Percentiles rank a stretch among this genome's conserved stretches.
These are phyloP conservation scores for Tulasnella sp. DNA, from an alignment of 768 basidiomycete genomes.

Conservation along the genomic window DNA sequence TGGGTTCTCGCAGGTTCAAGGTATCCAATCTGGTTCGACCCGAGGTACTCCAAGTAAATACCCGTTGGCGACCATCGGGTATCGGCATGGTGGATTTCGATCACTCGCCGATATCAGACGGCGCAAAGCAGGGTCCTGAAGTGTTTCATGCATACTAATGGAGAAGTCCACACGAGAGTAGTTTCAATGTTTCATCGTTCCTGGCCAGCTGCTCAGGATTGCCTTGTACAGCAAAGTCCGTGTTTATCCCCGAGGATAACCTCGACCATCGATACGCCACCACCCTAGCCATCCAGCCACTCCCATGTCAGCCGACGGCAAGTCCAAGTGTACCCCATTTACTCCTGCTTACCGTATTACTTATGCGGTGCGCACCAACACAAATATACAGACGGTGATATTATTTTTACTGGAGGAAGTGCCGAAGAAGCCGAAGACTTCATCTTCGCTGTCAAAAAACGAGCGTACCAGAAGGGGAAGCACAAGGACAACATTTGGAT, in stretches of 20 bases:
- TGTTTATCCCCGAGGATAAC: background rate
- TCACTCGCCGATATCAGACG: too few relatives aligned
- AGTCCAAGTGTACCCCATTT: background rate
- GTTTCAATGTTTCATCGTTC: too few relatives aligned
- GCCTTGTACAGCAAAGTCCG: background rate
- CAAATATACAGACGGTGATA: background rate
- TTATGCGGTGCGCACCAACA: background rate
- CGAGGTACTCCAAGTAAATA: too few relatives aligned
- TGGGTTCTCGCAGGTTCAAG: too few relatives aligned
- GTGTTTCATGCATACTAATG: too few relatives aligned
- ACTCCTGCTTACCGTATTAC: background rate
- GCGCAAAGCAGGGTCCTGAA: too few relatives aligned
- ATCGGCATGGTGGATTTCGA: too few relatives aligned
- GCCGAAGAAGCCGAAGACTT: conserved; percentile 6
- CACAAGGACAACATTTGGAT: conserved; percentile 13
- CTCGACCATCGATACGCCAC: background rate
- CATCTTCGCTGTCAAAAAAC: background rate
- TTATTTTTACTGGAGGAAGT: background rate
- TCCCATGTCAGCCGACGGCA: background rate
- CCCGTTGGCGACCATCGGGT: too few relatives aligned
- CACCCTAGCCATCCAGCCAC: background rate
- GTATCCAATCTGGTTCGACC: too few relatives aligned
- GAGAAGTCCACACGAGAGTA: too few relatives aligned
- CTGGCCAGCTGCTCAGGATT: too few relatives aligned
- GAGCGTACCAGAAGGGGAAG: conserved; percentile 3